Percentiles rank a stretch among this genome's conserved stretches.
These are phyloP conservation scores for Trichophyton simii DNA, from an alignment of 2,329 filamentous ascomycete species.

Conservation along the genomic window DNA sequence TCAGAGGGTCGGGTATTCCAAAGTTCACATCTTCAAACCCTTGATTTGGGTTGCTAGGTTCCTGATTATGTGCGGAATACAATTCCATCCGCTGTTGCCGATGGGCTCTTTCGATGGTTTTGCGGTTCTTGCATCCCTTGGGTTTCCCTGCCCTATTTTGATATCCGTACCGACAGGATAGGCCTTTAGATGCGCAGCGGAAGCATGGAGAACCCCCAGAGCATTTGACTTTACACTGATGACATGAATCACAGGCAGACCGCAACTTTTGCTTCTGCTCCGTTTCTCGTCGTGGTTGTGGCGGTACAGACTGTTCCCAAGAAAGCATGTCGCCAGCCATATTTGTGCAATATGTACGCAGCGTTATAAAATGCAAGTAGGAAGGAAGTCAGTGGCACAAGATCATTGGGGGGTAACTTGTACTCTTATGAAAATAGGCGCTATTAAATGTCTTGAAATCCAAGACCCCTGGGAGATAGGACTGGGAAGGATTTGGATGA, in stretches of 20 bases:
- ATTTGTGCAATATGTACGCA: not conserved
- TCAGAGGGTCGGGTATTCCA: not conserved
- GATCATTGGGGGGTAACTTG: not conserved
- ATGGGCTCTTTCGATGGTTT: slow-evolving; percentile 2
- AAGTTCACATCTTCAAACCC: not conserved
- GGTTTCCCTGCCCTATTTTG: slow-evolving; percentile 2
- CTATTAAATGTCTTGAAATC: not conserved
- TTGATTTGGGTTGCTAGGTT: not conserved
- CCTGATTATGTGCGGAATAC: not conserved
- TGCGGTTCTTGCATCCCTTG: slow-evolving; percentile 3
- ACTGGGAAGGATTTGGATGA: not conserved
- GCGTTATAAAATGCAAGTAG: not conserved
- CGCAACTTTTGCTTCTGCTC: slow-evolving; percentile 1
- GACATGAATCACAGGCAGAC: slow-evolving; percentile 3
- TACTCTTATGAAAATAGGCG: not conserved
- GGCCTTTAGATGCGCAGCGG: slow-evolving; percentile 2
- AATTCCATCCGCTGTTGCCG: not conserved
- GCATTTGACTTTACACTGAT: slow-evolving; percentile 3
- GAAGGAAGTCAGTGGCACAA: not conserved
- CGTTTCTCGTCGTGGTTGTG: not conserved
- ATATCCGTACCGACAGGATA: slow-evolving; percentile 1
- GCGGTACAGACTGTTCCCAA: not conserved
- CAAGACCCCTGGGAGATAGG: not conserved
- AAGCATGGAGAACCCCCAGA: not conserved
- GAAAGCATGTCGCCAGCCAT: not conserved